Evolutionary conservation across 2,329 filamentous ascomycete genomes (phyloP), one percentile per base, ranked within the genome.

Genomic region (Penicillium sp.): DNA sequence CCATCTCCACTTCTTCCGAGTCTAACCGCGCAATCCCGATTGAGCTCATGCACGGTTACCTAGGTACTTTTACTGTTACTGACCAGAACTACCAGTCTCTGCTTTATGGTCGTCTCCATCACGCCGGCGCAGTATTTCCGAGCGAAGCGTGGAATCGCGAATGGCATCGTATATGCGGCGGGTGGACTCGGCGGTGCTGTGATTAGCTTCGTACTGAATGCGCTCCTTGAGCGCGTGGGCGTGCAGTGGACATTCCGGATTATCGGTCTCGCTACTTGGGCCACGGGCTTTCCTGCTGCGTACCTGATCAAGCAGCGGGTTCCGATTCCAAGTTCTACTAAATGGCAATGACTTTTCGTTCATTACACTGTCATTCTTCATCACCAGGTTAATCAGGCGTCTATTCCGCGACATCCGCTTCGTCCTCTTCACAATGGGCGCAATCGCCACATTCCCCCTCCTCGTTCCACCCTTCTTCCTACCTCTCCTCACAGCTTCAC

Each of bases 401-500:
- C 71, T 85, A 2, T 84, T 86, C 66, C 77, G 76, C 31, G 76
- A 83, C 53, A 54, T 77, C 22, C 77, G 75, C 10, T 86, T 86
- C 66, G 61, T 74, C 6, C 67, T 80, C 2, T 85, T 86, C 63
- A 62, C 81, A 4, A 78, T 79, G 5, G 80, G 82, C 0, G 80
- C 78, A 0, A 75, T 86, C 10, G 83, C 77, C 1, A 85, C 82
- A 1, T 87, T 87, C 59, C 80, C 84, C 0, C 76, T 86, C 16
- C 79, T 85, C 55, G 83, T 86, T 0, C 82, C 84, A 0, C 82
- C 84, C 0, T 87, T 85, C 71, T 86, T 86, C 65, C 70, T 86
- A 0, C 84, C 84, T 0, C 72, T 85, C 0, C 85, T 84, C 61
- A 77, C 77, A 29, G 71, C 76, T 4, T 82, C 82, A 0, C 74